A percentile compares a stretch with the other conserved stretches of the same genome.
Conservation (phyloP, 2,329 filamentous ascomycete genomes). For the Cordyceps tenuipes region DNA sequence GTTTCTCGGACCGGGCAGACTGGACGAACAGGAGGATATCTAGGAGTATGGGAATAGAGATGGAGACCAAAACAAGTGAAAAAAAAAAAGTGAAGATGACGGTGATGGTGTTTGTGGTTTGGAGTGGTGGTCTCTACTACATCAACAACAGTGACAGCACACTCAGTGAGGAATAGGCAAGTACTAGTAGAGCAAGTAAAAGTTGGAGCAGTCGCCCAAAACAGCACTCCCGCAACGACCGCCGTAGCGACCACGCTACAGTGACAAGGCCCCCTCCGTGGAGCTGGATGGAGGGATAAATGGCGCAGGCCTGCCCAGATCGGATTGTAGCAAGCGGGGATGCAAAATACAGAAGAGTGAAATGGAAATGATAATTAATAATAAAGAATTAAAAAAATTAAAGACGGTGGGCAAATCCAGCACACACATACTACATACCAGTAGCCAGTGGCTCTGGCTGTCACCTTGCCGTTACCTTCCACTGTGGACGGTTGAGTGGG, state of each 20-base stretch:
- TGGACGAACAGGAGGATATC: too few relatives aligned
- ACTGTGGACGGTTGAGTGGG: constrained; percentile 7
- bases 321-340: background rate
- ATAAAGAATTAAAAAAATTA: background rate
- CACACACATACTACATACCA: background rate
- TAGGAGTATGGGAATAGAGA: background rate
- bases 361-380: background rate
- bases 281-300: background rate
- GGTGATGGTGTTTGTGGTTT: background rate
- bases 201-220: constrained; percentile 4
- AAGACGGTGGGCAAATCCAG: background rate
- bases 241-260: background rate
- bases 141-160: background rate
- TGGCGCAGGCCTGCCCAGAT: constrained; percentile 7
- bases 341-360: background rate
- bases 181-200: constrained; percentile 11
- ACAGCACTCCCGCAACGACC: constrained; percentile 5
- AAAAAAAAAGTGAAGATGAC: background rate
- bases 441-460: background rate
- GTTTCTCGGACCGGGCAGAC: background rate
- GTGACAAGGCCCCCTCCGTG: background rate
- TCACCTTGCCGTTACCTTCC: constrained; percentile 11
- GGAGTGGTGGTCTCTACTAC: background rate
- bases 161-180: background rate
- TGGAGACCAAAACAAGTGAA: too few relatives aligned